Conservation (phyloP, 2,329 filamentous ascomycete species). For the Podosphaera xanthii region DNA sequence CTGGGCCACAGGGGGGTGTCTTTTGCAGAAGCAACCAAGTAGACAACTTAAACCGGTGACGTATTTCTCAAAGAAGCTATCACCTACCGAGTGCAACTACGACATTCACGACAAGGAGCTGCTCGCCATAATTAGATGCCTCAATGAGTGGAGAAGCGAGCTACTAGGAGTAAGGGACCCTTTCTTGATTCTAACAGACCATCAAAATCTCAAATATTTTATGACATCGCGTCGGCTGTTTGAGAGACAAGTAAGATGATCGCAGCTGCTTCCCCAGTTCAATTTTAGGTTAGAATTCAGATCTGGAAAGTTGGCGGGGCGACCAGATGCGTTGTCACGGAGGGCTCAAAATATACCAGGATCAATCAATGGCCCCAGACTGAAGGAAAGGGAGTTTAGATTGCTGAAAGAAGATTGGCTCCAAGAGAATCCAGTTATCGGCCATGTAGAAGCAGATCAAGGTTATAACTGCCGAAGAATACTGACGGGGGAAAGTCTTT, state of each 20-base stretch:
- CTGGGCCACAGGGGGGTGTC: neutral
- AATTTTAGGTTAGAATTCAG: neutral
- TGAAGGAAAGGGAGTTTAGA: neutral
- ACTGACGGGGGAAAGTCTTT: neutral
- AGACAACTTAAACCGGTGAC: no score
- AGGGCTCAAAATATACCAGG: neutral
- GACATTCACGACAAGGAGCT: neutral
- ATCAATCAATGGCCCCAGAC: neutral
- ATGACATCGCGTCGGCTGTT: neutral
- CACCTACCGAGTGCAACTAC: neutral
- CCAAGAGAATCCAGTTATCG: neutral
- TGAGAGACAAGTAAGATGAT: neutral
- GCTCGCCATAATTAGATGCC: neutral
- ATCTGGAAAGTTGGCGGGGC: neutral
- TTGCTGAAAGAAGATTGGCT: no score
- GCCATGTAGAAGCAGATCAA: neutral
- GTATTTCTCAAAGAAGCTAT: no score
- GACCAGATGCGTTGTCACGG: neutral
- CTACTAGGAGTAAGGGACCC: no score
- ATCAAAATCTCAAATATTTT: neutral
- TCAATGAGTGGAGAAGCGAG: neutral
- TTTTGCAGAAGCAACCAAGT: neutral
- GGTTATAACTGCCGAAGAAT: neutral
- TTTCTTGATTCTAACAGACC: no score
- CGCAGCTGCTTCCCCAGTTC: neutral